phyloP scores from a whole-genome alignment of 345 rosid species.

The Erucastrum elatum region DNA sequence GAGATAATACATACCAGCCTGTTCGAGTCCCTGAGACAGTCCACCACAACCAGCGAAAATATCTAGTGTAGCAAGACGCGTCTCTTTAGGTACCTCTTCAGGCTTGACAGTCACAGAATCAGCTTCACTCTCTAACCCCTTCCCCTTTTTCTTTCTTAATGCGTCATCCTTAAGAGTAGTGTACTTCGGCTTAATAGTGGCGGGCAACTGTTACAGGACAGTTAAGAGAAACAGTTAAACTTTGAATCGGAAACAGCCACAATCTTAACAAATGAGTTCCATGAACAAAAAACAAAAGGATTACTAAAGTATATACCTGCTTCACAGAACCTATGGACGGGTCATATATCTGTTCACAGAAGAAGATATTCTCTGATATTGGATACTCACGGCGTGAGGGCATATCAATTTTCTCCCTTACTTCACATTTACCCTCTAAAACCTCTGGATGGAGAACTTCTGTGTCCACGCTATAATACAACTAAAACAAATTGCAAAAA shows the following conservation, averaged over 20 bases:
- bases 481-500: constrained; percentile 44
- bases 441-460: constrained; percentile 38
- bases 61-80: constrained; percentile 62
- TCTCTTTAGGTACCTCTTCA: constrained; percentile 38
- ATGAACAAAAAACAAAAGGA: not conserved
- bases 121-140: constrained; percentile 57
- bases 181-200: constrained; percentile 51
- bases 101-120: constrained; percentile 8
- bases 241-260: not conserved
- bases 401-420: constrained; percentile 65
- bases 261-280: not conserved
- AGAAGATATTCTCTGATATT: constrained; percentile 65
- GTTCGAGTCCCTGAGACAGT: constrained; percentile 66
- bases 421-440: constrained; percentile 80
- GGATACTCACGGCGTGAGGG: constrained; percentile 44
- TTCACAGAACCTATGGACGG: constrained; percentile 63
- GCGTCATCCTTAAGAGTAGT: constrained; percentile 50
- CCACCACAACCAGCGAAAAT: constrained; percentile 94
- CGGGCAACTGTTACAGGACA: constrained; percentile 54
- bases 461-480: constrained; percentile 64
- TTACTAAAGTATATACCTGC: constrained; percentile 47
- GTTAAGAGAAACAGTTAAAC: constrained; percentile 12
- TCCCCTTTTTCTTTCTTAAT: constrained; percentile 74
- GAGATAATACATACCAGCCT: constrained; percentile 49
- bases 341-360: constrained; percentile 74